A percentile compares a stretch with the other conserved stretches of the same genome.
These are phyloP conservation scores for Coemansia sp. DNA, from an alignment of 192 early-diverging fungal genomes.

Conservation along the genomic window DNA sequence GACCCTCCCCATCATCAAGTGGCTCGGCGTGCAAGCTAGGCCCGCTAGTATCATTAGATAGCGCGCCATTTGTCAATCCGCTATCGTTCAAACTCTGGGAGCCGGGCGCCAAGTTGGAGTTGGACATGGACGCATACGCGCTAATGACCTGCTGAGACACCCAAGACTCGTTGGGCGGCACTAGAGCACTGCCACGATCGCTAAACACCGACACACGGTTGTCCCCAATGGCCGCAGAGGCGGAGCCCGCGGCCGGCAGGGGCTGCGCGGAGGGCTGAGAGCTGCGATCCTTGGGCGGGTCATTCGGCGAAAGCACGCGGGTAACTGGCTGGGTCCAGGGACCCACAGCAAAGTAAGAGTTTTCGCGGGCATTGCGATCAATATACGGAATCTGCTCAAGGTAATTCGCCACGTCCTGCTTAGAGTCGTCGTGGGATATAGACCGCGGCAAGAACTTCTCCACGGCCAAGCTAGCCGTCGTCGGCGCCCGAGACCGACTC, in stretches of 20 bases:
- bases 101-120: conserved; percentile 29
- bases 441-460: conserved; percentile 27
- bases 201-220: background rate
- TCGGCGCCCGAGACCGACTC: conserved; percentile 39
- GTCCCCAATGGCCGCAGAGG: background rate
- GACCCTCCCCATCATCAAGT: conserved; percentile 11
- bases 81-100: background rate
- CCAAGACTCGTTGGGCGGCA: background rate
- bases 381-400: conserved; percentile 47
- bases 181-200: background rate
- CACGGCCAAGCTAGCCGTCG: conserved; percentile 43
- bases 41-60: conserved; percentile 30
- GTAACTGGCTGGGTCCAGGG: conserved; percentile 44
- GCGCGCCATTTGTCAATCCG: conserved; percentile 11
- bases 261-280: background rate
- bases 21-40: conserved; percentile 40
- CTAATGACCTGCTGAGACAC: conserved; percentile 10
- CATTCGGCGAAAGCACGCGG: conserved; percentile 2
- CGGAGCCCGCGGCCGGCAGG: background rate
- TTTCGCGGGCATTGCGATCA: conserved; percentile 39
- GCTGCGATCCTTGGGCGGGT: conserved; percentile 2
- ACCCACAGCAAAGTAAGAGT: conserved; percentile 46
- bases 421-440: background rate
- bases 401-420: conserved; percentile 11
- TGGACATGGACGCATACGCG: conserved; percentile 39